Percentiles rank a stretch among this genome's conserved stretches.
phyloP scores from a whole-genome alignment of 208 protist genomes.

The Leishmania guyanensis region DNA sequence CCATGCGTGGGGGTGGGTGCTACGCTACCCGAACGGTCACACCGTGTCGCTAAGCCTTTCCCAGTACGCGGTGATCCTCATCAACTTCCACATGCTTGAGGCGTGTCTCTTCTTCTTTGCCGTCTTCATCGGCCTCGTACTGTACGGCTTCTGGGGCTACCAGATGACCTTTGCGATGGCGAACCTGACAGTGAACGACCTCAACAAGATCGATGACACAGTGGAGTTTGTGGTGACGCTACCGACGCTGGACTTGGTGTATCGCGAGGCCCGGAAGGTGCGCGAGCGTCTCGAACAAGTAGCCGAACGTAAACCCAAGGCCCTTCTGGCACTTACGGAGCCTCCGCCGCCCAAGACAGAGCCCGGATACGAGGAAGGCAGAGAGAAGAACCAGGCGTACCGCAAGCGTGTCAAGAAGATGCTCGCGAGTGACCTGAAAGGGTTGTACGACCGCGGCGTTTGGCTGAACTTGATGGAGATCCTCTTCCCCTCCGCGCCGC shows the following conservation, averaged over 20 bases:
- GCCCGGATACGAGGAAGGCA: conserved; percentile 48
- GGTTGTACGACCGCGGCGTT: conserved; percentile 77
- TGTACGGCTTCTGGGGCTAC: conserved; percentile 84
- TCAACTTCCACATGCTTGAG: conserved; percentile 61
- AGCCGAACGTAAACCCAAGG: conserved; percentile 51
- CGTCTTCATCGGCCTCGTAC: conserved; percentile 63
- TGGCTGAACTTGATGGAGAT: conserved; percentile 81
- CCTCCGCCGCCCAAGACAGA: conserved; percentile 48
- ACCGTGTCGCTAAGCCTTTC: conserved; percentile 38
- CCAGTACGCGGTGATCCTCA: conserved; percentile 71
- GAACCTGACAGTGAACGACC: conserved; percentile 89
- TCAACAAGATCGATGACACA: conserved; percentile 88
- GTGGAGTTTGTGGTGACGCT: conserved; percentile 56
- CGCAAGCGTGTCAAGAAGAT: conserved; percentile 62
- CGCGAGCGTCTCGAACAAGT: conserved; percentile 51
- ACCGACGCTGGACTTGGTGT: conserved; percentile 58
- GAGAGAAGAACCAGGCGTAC: conserved; percentile 56
- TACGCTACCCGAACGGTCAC: conserved; percentile 31
- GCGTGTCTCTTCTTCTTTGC: conserved; percentile 81
- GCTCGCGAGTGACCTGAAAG: conserved; percentile 54
- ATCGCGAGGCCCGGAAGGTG: conserved; percentile 63
- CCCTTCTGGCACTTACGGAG: conserved; percentile 41
- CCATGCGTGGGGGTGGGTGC: conserved; percentile 67
- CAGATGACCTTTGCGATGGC: conserved; percentile 75
- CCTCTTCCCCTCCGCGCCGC: conserved; percentile 61